Conservation (phyloP, 2,329 filamentous ascomycete genomes). For the Ceratocystis smalleyi region DNA sequence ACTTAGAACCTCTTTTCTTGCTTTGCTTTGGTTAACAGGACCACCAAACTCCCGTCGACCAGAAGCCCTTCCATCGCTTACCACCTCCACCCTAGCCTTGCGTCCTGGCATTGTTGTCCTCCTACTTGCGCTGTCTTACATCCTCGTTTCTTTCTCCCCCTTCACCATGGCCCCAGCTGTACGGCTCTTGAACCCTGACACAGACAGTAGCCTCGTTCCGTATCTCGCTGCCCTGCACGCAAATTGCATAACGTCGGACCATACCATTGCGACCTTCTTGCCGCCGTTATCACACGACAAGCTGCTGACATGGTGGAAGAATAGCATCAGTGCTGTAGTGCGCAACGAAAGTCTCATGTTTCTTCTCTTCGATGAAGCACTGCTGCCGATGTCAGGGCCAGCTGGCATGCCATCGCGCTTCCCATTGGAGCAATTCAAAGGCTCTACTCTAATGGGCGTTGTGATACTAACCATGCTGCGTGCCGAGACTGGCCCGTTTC, state of each 20-base stretch:
- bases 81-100: not conserved
- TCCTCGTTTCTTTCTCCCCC: not conserved
- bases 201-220: conserved; percentile 37
- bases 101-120: not conserved
- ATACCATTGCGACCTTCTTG: conserved; percentile 41
- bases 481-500: conserved; percentile 40
- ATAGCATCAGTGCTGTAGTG: conserved; percentile 33
- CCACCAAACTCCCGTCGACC: too few relatives aligned
- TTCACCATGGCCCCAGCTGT: conserved; percentile 21
- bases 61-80: not conserved
- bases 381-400: not conserved
- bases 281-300: conserved; percentile 42
- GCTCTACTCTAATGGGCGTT: conserved; percentile 37
- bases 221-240: conserved; percentile 44
- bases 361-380: conserved; percentile 31
- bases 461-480: conserved; percentile 38
- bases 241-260: conserved; percentile 42
- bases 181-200: conserved; percentile 29
- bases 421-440: conserved; percentile 25
- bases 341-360: conserved; percentile 35
- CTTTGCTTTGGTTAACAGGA: too few relatives aligned
- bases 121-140: not conserved
- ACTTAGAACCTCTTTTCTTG: too few relatives aligned
- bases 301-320: conserved; percentile 42
- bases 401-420: not conserved